Evolutionary conservation across 2,329 filamentous ascomycete species (phyloP).

Genomic region (Trichophyton benhamiae): DNA sequence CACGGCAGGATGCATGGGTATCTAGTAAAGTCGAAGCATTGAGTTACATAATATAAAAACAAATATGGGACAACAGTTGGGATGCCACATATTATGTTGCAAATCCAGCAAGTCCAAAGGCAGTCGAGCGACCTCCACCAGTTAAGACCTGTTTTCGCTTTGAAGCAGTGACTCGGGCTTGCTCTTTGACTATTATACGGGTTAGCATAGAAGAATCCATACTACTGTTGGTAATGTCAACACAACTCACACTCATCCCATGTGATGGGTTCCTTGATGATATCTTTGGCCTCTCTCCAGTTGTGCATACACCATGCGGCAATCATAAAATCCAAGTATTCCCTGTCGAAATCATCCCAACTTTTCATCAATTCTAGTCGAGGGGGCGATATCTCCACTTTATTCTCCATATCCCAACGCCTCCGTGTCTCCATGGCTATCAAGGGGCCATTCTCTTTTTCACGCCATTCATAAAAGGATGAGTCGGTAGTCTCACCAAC

Average conservation of each 20-base stretch:
- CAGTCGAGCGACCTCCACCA: not conserved
- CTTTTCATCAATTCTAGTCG: constrained; percentile 11
- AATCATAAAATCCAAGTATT: constrained; percentile 13
- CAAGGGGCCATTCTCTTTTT: constrained; percentile 5
- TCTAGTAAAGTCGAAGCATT: too few species aligned
- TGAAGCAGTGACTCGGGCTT: constrained; percentile 8
- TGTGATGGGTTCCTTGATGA: constrained; percentile 13
- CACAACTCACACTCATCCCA: constrained; percentile 14
- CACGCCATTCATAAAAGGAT: constrained; percentile 13
- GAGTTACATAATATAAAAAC: too few species aligned
- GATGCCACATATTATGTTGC: not conserved
- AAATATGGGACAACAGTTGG: not conserved
- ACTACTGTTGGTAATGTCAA: not conserved
- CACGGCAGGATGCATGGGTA: too few species aligned
- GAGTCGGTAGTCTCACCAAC: not conserved
- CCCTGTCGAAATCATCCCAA: constrained; percentile 7
- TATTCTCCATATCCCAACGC: constrained; percentile 13
- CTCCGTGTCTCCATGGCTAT: constrained; percentile 13
- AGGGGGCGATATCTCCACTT: constrained; percentile 9
- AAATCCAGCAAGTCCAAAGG: not conserved
- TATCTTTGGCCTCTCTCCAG: constrained; percentile 14
- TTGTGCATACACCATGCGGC: constrained; percentile 15
- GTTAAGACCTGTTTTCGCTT: constrained; percentile 6
- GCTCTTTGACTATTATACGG: constrained; percentile 7
- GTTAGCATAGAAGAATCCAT: not conserved